These are phyloP conservation scores for Termitomyces sp. DNA, from an alignment of 768 basidiomycete species.

Conservation along the genomic window DNA sequence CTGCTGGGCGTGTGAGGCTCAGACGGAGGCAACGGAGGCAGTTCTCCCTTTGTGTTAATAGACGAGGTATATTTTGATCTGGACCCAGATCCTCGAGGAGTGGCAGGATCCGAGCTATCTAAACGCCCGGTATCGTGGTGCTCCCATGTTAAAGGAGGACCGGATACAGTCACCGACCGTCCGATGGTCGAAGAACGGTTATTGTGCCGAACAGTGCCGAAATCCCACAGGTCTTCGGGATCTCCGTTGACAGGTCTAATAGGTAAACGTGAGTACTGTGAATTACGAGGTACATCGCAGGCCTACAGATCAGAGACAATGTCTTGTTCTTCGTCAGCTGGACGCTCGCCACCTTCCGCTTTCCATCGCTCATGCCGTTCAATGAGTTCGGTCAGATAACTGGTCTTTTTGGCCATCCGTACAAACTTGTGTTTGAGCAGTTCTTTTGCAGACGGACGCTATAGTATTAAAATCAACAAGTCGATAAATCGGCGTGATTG, in stretches of 20 bases:
- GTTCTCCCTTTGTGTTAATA: constrained; percentile 49
- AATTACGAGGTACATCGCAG: neutral
- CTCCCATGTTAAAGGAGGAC: constrained; percentile 78
- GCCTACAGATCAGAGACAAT: constrained; percentile 62
- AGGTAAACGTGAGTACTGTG: constrained; percentile 5
- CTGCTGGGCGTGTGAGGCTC: constrained; percentile 31
- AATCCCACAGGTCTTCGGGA: constrained; percentile 92
- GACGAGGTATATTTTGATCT: constrained; percentile 40
- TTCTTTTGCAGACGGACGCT: constrained; percentile 95
- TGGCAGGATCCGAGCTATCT: constrained; percentile 30
- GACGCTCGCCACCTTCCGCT: constrained; percentile 77
- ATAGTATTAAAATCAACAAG: constrained; percentile 8
- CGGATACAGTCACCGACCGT: constrained; percentile 57
- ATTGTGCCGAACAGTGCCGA: constrained; percentile 89
- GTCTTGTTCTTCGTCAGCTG: constrained; percentile 67
- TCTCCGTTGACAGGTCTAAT: constrained; percentile 53
- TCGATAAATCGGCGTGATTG: constrained; percentile 8
- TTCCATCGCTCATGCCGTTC: constrained; percentile 94
- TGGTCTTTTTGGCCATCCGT: constrained; percentile 91
- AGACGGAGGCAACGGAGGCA: constrained; percentile 53
- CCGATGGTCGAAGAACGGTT: constrained; percentile 61
- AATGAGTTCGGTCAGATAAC: constrained; percentile 91
- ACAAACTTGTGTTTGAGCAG: constrained; percentile 96
- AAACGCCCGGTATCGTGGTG: constrained; percentile 55
- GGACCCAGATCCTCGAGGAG: constrained; percentile 24